Evolutionary conservation across 129 eudicot genomes (phyloP), one percentile per base, ranked within the genome.

Genomic region (Mikania micrantha): DNA sequence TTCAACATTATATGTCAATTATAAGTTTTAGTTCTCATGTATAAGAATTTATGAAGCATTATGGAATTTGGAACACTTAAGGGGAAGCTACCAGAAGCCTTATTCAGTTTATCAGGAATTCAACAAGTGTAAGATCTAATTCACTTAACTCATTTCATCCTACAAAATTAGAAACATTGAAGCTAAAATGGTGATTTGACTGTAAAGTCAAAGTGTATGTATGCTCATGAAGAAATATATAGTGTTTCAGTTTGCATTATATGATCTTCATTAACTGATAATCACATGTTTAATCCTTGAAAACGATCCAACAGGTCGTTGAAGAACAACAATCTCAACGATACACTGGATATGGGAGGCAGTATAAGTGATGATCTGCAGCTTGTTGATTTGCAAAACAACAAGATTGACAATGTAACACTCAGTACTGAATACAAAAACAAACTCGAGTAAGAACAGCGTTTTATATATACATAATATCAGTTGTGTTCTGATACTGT

Each of bases 311-410:
- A 67, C 85, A 90, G 97, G 84, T 87, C 76, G 72, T 39, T 90
- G 68, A 87, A 77, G 78, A 90, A 84, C 87, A 90, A 90, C 74
- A 85, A 80, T 64, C 60, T 90, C 42, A 78, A 79, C 31, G 92
- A 68, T 34, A 85, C 88, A 9, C 67, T 90, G 60, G 28, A 49
- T 60, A 84, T 90, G 95, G 94, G 87, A 7, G 66, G 63, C 74
- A 66, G 53, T 67, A 70, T 82, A 17, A 66, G 82, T 76, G 70
- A 57, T 54, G 77, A 83, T 20, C 76, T 90, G 47, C 77, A 87
- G 35, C 84, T 87, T 25, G 86, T 87, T 11, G 97, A 90, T 79
- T 74, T 90, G 79, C 80, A 87, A 84, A 78, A 81, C 95, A 90
- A 90, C 66, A 68, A 84, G 31, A 84, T 93, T 45, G 68, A 77